phyloP scores from a whole-genome alignment of 2,329 filamentous ascomycete species.

The Rutstroemia sp. region DNA sequence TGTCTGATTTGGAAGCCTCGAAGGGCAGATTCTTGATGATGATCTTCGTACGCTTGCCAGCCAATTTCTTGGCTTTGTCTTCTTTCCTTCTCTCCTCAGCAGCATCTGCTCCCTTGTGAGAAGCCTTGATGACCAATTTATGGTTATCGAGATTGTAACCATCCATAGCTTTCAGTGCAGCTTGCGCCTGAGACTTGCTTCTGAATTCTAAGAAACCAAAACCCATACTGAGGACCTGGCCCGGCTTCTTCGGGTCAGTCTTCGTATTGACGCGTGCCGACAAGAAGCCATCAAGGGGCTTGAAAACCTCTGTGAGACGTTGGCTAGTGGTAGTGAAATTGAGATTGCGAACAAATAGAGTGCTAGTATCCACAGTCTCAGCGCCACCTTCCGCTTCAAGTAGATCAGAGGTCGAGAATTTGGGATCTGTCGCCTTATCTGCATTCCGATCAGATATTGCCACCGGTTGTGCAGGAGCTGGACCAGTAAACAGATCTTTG shows the following conservation, averaged over 20 bases:
- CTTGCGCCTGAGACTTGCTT: slow-evolving; percentile 67
- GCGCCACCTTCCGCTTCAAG: slow-evolving; percentile 48
- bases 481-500: slow-evolving; percentile 60
- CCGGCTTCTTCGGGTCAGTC: slow-evolving; percentile 81
- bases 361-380: slow-evolving; percentile 60
- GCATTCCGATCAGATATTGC: slow-evolving; percentile 13
- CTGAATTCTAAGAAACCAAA: slow-evolving; percentile 93
- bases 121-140: slow-evolving; percentile 75
- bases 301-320: slow-evolving; percentile 69
- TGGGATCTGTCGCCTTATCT: slow-evolving; percentile 34
- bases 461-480: slow-evolving; percentile 13
- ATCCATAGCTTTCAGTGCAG: slow-evolving; percentile 79
- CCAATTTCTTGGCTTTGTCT: slow-evolving; percentile 74
- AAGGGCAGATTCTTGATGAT: slow-evolving; percentile 98
- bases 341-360: slow-evolving; percentile 87
- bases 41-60: slow-evolving; percentile 77
- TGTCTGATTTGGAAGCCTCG: slow-evolving; percentile 87
- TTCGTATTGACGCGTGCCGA: slow-evolving; percentile 90
- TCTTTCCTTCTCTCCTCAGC: slow-evolving; percentile 79
- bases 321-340: slow-evolving; percentile 83
- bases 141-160: slow-evolving; percentile 82
- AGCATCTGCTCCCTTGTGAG: slow-evolving; percentile 80
- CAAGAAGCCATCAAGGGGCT: slow-evolving; percentile 77
- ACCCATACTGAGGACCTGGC: slow-evolving; percentile 88
- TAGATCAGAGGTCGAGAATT: slow-evolving; percentile 62